These are phyloP conservation scores for Exserohilum turcica DNA, from an alignment of 2,329 filamentous ascomycete species.

Conservation along the genomic window DNA sequence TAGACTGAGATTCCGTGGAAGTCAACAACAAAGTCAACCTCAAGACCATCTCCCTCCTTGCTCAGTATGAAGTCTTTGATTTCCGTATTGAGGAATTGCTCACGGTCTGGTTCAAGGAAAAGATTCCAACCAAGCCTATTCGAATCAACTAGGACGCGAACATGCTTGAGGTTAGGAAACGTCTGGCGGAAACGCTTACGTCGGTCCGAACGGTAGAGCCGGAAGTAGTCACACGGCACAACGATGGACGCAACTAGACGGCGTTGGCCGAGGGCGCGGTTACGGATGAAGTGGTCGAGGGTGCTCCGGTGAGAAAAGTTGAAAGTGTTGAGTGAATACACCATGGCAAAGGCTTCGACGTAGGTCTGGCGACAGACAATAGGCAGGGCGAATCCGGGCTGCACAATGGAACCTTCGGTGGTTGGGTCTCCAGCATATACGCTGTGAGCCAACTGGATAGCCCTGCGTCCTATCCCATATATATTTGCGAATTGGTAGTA, in stretches of 20 bases:
- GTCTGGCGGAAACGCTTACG: slow-evolving; percentile 11
- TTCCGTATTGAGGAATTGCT: too few species aligned
- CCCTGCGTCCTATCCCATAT: too few species aligned
- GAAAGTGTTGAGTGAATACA: slow-evolving; percentile 17
- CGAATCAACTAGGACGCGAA: too few species aligned
- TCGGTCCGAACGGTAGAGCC: slow-evolving; percentile 7
- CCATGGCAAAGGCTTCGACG: slow-evolving; percentile 12
- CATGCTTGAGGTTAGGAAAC: slow-evolving; percentile 16
- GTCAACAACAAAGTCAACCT: too few species aligned
- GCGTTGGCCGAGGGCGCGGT: slow-evolving; percentile 11
- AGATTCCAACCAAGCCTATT: too few species aligned
- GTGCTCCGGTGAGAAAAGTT: neutral
- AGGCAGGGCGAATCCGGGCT: slow-evolving; percentile 4
- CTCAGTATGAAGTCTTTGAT: too few species aligned
- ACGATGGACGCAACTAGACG: slow-evolving; percentile 16
- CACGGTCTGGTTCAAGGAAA: too few species aligned
- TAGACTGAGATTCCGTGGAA: too few species aligned
- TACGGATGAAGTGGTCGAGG: slow-evolving; percentile 16
- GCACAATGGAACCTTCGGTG: neutral
- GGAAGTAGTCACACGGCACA: slow-evolving; percentile 13
- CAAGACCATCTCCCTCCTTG: too few species aligned
- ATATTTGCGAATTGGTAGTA: neutral
- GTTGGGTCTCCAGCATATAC: neutral
- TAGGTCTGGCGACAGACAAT: slow-evolving; percentile 20
- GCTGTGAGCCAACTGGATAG: too few species aligned